These are phyloP conservation scores for Chlorella sp. DNA, from an alignment of 139 green algal species.

Conservation along the genomic window DNA sequence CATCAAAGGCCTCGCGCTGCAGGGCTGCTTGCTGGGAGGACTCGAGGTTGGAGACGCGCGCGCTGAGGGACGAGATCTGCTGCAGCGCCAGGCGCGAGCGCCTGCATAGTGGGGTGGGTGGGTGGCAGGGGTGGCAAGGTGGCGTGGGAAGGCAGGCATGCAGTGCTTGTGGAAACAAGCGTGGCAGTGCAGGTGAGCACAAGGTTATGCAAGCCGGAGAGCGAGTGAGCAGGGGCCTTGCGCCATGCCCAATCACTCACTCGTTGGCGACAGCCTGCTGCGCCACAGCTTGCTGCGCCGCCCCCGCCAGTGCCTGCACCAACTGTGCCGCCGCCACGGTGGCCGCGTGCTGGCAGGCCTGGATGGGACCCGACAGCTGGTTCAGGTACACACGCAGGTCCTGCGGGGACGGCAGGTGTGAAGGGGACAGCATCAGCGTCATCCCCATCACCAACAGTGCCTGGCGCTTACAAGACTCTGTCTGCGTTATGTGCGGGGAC, in stretches of 20 bases:
- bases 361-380: background rate
- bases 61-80: background rate
- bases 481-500: background rate
- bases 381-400: conserved; percentile 1
- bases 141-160: too few species aligned
- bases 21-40: background rate
- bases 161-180: too few species aligned
- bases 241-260: too few species aligned
- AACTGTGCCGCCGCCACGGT: background rate
- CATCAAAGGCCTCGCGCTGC: conserved; percentile 3
- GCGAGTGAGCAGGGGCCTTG: too few species aligned
- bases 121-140: too few species aligned
- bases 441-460: too few species aligned
- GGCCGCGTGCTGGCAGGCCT: conserved; percentile 1
- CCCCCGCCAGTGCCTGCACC: background rate
- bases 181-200: too few species aligned
- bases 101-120: too few species aligned
- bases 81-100: background rate
- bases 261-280: background rate
- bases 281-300: background rate
- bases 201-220: too few species aligned
- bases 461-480: too few species aligned
- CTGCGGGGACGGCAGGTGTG: background rate
- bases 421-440: conserved; percentile 3
- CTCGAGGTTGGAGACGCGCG: background rate